A percentile compares a stretch with the other conserved stretches of the same genome.
phyloP scores from a whole-genome alignment of 176 grass and related monocot genomes.

The Zoysia pacifica region DNA sequence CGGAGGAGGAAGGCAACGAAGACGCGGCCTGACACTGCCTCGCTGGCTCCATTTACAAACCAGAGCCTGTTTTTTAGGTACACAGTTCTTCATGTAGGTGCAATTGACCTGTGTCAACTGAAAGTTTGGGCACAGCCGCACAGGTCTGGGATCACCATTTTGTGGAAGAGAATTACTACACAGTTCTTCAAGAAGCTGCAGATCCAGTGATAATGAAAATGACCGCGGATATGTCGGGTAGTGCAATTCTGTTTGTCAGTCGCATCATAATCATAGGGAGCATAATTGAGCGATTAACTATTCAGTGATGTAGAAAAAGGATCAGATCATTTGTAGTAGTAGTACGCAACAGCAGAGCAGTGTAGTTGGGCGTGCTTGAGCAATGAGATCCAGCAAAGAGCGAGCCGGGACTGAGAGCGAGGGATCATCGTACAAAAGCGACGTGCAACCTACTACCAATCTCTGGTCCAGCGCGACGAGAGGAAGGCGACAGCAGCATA shows the following conservation, averaged over 20 bases:
- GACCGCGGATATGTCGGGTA: not conserved
- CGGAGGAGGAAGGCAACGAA: conserved; percentile 28
- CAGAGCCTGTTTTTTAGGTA: not conserved
- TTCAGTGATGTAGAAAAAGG: not conserved
- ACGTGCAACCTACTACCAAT: conserved; percentile 42
- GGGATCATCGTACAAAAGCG: conserved; percentile 42
- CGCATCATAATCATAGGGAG: not conserved
- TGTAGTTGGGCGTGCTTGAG: not conserved
- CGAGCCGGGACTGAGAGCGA: conserved; percentile 6
- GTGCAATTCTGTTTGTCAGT: not conserved
- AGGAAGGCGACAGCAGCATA: conserved; percentile 14
- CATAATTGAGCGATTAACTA: not conserved
- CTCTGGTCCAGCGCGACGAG: not conserved
- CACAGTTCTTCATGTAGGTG: not conserved
- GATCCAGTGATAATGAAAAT: not conserved
- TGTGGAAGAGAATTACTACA: not conserved
- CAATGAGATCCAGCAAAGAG: conserved; percentile 29
- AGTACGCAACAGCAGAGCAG: not conserved
- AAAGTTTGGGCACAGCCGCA: too few relatives aligned
- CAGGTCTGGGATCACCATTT: not conserved
- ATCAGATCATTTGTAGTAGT: not conserved
- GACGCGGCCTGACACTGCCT: not conserved
- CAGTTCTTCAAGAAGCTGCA: not conserved
- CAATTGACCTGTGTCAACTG: too few relatives aligned
- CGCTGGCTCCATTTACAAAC: not conserved